Base-by-base conservation (phyloP, 345 rosid genomes). In the Salix purpurea region DNA sequence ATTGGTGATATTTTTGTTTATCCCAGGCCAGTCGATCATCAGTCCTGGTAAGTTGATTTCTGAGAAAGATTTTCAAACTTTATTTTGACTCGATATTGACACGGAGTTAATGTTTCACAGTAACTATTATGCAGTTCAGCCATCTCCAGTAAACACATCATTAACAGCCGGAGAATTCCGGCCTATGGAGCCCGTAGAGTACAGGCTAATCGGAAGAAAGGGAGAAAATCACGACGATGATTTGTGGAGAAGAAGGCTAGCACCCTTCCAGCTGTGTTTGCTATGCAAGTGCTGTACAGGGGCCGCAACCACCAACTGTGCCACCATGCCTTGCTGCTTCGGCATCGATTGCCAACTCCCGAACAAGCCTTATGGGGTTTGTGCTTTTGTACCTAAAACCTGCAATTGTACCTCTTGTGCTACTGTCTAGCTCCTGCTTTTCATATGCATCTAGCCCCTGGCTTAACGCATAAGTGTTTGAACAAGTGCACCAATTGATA, bases 351-450 rank as follows among this genome's bases (percentile, higher is more conserved):
- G 92, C 79, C 87, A 84, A 48, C 91, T 91, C 78, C 96, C 94
- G 2, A 87, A 87, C 76, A 90, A 91, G 87, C 94, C 96, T 60
- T 87, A 74, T 62, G 96, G 93, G 66, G 93, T 90, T 23, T 91
- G 96, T 76, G 96, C 96, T 37, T 91, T 91, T 40, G 89, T 88
- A n/a, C 96, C 96, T 21, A 88, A 85, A 84, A 71, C 89, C 54
- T 91, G 96, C 77, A 83, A 81, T 76, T 90, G 93, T 74, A 70
- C 84, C 50, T 76, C 90, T 54, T 90, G 91, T 65, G 30, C 78
- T 56, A 5, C 77, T 23, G 62, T 56, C 62, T 56, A 56, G 62
- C 56, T 21, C 2, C 62, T n/a, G 26, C 62, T 56, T 56, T 56
- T n/a, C 62, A 23, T 56, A 56, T n/a, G 23, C 62, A 56, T n/a